phyloP scores from a whole-genome alignment of 345 rosid genomes.

The Eucalyptus camaldulensis region DNA sequence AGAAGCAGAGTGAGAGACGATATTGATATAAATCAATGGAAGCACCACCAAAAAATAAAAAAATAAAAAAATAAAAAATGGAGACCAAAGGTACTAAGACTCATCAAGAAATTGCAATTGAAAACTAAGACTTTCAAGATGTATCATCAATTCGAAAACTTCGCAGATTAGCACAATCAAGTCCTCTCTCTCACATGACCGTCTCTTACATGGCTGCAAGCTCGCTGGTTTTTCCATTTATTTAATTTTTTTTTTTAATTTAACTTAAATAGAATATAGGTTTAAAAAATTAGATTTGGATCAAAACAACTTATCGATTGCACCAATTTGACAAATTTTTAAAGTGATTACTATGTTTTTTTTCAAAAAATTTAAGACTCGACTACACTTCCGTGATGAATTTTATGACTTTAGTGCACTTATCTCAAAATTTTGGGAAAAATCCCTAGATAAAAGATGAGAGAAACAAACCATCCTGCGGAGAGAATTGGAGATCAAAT shows the following conservation, averaged over 20 bases:
- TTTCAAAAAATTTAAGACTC: not conserved
- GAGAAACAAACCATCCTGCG: not conserved
- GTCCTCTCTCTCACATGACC: not conserved
- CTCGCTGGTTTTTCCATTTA: not conserved
- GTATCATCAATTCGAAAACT: not conserved
- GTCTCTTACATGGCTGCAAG: not conserved
- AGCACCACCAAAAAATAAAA: not conserved
- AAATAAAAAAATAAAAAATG: fast-evolving
- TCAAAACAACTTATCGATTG: not conserved
- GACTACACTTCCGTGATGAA: fast-evolving
- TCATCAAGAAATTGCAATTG: not conserved
- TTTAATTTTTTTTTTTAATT: not conserved
- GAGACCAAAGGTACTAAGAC: not conserved
- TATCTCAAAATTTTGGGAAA: too few relatives aligned
- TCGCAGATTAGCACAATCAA: not conserved
- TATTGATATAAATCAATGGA: not conserved
- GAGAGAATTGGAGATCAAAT: not conserved
- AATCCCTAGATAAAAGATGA: not conserved
- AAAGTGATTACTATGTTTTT: too few relatives aligned
- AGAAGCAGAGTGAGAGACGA: not conserved
- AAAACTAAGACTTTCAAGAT: not conserved
- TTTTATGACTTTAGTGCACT: not conserved
- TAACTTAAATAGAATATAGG: not conserved
- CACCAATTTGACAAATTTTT: too few relatives aligned
- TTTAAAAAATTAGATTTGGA: not conserved